Evolutionary conservation across 2,329 filamentous ascomycete genomes (phyloP).

Genomic region (Aspergillus sp.): DNA sequence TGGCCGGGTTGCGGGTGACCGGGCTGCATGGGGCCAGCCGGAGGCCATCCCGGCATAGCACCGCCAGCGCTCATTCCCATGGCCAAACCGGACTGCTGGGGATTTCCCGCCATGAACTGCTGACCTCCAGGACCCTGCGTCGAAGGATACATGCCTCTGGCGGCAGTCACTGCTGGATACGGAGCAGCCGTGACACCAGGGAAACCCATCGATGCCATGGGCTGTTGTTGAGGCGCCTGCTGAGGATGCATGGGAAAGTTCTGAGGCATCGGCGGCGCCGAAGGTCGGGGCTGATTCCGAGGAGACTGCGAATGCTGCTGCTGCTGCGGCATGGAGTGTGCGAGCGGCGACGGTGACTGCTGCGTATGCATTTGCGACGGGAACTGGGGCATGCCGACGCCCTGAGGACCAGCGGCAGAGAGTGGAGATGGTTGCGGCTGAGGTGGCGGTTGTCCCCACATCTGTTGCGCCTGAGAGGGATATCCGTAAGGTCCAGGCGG

Average conservation of each 20-base stretch:
- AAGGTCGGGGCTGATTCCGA: constrained; percentile 41
- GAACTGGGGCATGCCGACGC: constrained; percentile 44
- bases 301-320: constrained; percentile 46
- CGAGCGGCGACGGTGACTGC: constrained; percentile 39
- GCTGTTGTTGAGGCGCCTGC: constrained; percentile 36
- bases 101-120: constrained; percentile 36
- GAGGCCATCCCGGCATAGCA: constrained; percentile 42
- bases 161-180: constrained; percentile 37
- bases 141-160: constrained; percentile 42
- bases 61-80: constrained; percentile 39
- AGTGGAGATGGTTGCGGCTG: constrained; percentile 65
- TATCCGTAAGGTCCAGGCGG: constrained; percentile 55
- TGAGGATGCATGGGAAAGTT: constrained; percentile 40
- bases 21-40: constrained; percentile 40
- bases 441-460: constrained; percentile 65
- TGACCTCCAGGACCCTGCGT: constrained; percentile 38
- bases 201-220: constrained; percentile 41
- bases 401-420: constrained; percentile 40
- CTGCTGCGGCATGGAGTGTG: constrained; percentile 36
- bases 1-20: constrained; percentile 42
- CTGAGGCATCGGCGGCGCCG: constrained; percentile 41
- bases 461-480: constrained; percentile 63
- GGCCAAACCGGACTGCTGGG: constrained; percentile 39
- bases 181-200: constrained; percentile 35
- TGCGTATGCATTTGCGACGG: constrained; percentile 43